phyloP scores from a whole-genome alignment of 441 rosid species.

The Gossypium davidsonii region DNA sequence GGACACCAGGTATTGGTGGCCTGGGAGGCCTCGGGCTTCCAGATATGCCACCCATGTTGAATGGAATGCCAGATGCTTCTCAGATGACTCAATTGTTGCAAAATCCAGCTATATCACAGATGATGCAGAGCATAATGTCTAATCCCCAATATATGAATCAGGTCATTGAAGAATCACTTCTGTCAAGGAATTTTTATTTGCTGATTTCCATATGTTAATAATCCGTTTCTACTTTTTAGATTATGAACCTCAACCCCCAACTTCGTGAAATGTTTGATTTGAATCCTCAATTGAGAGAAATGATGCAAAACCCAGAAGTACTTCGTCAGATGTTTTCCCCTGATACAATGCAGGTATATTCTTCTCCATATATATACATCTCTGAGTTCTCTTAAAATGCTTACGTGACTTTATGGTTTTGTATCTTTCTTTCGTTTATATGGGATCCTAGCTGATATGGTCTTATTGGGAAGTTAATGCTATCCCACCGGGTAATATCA shows the following conservation, averaged over 20 bases:
- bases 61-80: slow-evolving; percentile 43
- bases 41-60: slow-evolving; percentile 37
- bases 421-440: not conserved
- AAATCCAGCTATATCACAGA: slow-evolving; percentile 55
- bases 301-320: slow-evolving; percentile 68
- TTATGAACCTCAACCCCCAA: slow-evolving; percentile 56
- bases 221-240: slow-evolving; percentile 28
- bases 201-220: slow-evolving; percentile 7
- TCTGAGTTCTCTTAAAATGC: not conserved
- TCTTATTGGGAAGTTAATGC: slow-evolving; percentile 5
- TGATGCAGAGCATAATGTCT: slow-evolving; percentile 50
- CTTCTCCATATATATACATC: not conserved
- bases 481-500: not conserved
- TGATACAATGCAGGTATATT: slow-evolving; percentile 55
- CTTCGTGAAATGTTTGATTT: slow-evolving; percentile 46
- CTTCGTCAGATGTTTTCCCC: slow-evolving; percentile 59
- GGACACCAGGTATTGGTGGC: slow-evolving; percentile 36
- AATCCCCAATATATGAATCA: slow-evolving; percentile 65
- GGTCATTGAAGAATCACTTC: slow-evolving; percentile 24
- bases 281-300: slow-evolving; percentile 66
- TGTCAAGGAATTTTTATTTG: slow-evolving; percentile 4
- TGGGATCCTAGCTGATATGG: not conserved
- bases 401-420: not conserved
- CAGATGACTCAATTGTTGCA: slow-evolving; percentile 47
- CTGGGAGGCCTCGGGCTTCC: slow-evolving; percentile 41